Percentiles rank a stretch among this genome's conserved stretches.
Conservation (phyloP, 352 stramenopile genomes). For the Hyaloperonospora brassicae region DNA sequence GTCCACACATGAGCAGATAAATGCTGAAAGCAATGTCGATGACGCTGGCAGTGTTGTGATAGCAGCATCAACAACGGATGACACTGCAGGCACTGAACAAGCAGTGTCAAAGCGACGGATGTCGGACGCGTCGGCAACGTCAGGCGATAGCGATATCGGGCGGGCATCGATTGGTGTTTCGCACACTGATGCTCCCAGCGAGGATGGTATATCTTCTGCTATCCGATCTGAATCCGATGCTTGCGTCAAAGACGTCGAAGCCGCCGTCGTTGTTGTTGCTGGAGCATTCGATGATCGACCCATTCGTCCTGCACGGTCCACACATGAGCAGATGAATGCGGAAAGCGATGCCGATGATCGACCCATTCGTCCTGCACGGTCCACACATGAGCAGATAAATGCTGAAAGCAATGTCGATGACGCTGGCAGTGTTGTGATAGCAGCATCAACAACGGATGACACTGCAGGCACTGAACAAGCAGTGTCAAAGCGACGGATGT, state of each 20-base stretch:
- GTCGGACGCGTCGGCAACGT: no score
- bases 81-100: no score
- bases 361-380: neutral
- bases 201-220: neutral
- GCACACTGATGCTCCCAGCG: neutral
- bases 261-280: neutral
- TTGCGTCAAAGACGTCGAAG: neutral
- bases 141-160: neutral
- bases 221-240: no score
- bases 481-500: no score
- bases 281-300: conserved; percentile 14
- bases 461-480: no score
- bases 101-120: no score
- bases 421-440: neutral
- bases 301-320: conserved; percentile 7
- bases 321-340: neutral
- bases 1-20: neutral
- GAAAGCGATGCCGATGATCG: no score
- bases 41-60: neutral
- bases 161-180: neutral
- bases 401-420: neutral
- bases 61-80: no score
- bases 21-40: neutral
- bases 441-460: no score
- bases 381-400: neutral